Conservation (phyloP, 768 basidiomycete species). For the Russula foetens region DNA sequence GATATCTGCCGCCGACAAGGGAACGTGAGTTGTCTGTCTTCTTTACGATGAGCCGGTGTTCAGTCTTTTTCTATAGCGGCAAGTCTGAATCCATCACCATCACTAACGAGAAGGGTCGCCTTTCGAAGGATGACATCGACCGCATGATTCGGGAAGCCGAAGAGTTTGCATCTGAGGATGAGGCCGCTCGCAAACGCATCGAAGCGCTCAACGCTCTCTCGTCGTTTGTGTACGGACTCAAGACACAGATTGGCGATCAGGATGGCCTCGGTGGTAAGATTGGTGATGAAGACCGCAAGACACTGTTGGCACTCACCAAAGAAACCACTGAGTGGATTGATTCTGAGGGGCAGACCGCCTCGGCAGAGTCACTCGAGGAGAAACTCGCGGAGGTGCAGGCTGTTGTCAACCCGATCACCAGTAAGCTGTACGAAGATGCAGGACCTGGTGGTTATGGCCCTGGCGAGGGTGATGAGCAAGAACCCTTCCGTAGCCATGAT, state of each 20-base stretch:
- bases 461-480: conserved; percentile 31
- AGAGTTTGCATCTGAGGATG: conserved; percentile 79
- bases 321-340: conserved; percentile 92
- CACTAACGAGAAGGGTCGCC: conserved; percentile 93
- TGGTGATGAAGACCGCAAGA: conserved; percentile 74
- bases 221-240: conserved; percentile 78
- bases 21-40: conserved; percentile 45
- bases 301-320: conserved; percentile 72
- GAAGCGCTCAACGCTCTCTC: conserved; percentile 80
- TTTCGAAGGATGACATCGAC: conserved; percentile 58
- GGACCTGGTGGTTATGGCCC: conserved; percentile 21
- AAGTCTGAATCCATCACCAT: conserved; percentile 89
- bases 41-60: background rate
- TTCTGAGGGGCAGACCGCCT: conserved; percentile 64
- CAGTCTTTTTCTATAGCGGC: conserved; percentile 38
- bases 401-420: conserved; percentile 38
- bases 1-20: conserved; percentile 89
- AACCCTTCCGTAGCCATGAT: conserved; percentile 35
- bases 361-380: conserved; percentile 87
- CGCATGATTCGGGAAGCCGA: conserved; percentile 94
- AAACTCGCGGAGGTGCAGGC: conserved; percentile 47
- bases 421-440: conserved; percentile 31
- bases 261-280: conserved; percentile 90
- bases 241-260: conserved; percentile 77
- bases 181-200: conserved; percentile 68